Percentiles rank a stretch among this genome's conserved stretches.
Evolutionary conservation across 139 green algal species (phyloP).

Genomic region (Chlamydomonas sphaeroides): DNA sequence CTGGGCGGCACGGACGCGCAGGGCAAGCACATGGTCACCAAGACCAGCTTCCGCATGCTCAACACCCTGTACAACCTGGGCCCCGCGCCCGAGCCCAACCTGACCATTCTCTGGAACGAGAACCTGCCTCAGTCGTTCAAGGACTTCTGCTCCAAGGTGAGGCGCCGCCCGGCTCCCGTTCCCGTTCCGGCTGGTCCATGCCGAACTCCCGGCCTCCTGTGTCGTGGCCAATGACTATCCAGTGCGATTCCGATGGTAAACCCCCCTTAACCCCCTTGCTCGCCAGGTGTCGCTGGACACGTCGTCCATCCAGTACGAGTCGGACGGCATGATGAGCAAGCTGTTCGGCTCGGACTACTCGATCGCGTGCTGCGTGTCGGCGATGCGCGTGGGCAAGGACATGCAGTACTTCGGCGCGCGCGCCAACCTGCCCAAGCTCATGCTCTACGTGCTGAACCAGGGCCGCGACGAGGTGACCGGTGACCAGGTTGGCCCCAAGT

Average conservation of each 20-base stretch:
- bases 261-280: no score
- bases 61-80: slow-evolving; percentile 64
- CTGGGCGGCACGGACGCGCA: slow-evolving; percentile 64
- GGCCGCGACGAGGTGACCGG: slow-evolving; percentile 76
- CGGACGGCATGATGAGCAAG: slow-evolving; percentile 71
- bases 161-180: no score
- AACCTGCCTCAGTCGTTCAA: slow-evolving; percentile 75
- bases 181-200: no score
- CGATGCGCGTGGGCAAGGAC: slow-evolving; percentile 80
- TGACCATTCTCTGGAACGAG: slow-evolving; percentile 79
- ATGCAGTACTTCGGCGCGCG: slow-evolving; percentile 83
- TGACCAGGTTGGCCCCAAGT: slow-evolving; percentile 72
- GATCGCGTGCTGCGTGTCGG: slow-evolving; percentile 83
- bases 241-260: no score
- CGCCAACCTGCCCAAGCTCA: slow-evolving; percentile 80
- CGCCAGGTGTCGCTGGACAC: slow-evolving; percentile 68
- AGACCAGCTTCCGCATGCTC: slow-evolving; percentile 74
- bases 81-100: slow-evolving; percentile 81
- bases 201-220: no score
- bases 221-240: no score
- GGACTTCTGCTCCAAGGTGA: slow-evolving; percentile 68
- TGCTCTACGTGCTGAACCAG: slow-evolving; percentile 77
- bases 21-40: slow-evolving; percentile 76
- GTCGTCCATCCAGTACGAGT: slow-evolving; percentile 78
- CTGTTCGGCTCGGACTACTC: slow-evolving; percentile 76